Evolutionary conservation across 441 rosid species (phyloP), one percentile per base, ranked within the genome.

Genomic region (Pelargonium cotyledonis): DNA sequence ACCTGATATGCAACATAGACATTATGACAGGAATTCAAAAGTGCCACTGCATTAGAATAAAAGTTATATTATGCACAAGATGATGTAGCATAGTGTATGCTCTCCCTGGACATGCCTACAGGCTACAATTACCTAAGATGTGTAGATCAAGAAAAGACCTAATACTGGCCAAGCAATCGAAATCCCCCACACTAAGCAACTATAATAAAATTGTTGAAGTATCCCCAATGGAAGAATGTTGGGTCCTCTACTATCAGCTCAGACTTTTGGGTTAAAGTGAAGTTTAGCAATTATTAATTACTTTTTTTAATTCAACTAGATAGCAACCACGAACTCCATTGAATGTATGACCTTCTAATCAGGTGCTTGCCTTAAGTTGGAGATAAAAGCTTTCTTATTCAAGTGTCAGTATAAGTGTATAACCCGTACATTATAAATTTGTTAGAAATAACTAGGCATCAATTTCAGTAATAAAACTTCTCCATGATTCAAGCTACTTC

Each of bases 1-100:
- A 74, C 95, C 97, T 95, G 78, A 63, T 29, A 75, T 60, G 62
- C 67, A 40, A 40, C 44, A 40, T 40, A 40, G 8, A 8, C 8
- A 40, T 40, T 9, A 47, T 9, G n/a, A 6, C 8, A 47, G 55
- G 55, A 47, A 47, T 47, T 2, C 1, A 9, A 14, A 47, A 47
- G 55, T 47, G 15, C 15, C 15, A 7, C 55, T 47, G 15, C 44
- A 38, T 35, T n/a, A 35, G 63, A 47, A 19, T 31, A n/a, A n/a
- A 3, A 14, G 38, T 18, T 21, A 35, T 31, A 26, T 11, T 51
- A 16, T 10, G 51, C 64, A 18, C 15, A 12, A 3, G 51, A 38
- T 31, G 49, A 63, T 46, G 46, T 14, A 6, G 2, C 29, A 26
- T 26, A 26, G 29, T 26, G 29, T 26, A 26, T 26, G 10, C 29